Evolutionary conservation across 345 rosid species (phyloP), one percentile per base, ranked within the genome.

Genomic region (Mallotus nudiflorus): DNA sequence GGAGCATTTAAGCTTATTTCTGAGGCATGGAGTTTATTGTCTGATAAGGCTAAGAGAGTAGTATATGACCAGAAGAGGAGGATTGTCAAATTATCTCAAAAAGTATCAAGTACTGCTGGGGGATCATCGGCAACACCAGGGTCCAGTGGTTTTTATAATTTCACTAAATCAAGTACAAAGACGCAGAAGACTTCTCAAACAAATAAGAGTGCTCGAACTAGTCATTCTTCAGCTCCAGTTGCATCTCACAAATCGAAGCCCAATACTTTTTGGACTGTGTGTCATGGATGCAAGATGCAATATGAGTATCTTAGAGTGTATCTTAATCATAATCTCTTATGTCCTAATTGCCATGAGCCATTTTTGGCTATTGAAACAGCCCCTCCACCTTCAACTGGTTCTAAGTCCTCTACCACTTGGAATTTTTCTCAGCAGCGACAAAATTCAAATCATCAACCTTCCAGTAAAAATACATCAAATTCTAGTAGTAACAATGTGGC

Each of bases 1-100:
- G 96, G 98, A 46, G 98, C 99, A 12, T 95, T 95, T 73, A 86
- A 86, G 57, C 48, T 52, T 52, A 49, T 77, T 29, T 60, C 65
- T 29, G 68, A 66, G 64, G 79, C 73, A 55, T 92, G 97, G 97
- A 82, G 78, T 79, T 78, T 89, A 67, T 76, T 95, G 19, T 87
- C 97, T 6, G 89, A 92, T 70, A 84, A 82, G 83, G 66, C 75
- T 44, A 86, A 74, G 83, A 87, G 97, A 77, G n/a, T 70, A 24
- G 81, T 55, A 35, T 87, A 87, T 78, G 90, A 89, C 77, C 85
- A 83, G 58, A 82, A 69, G 77, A 85, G 74, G 78, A 82, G 73
- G 72, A 74, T 78, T 42, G 73, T 55, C 29, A 81, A 81, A 22
- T 63, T 57, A 20, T 75, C 72, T 69, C 84, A 77, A 46, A 85